Conservation (phyloP, 345 rosid species). For the Geranium brycei region DNA sequence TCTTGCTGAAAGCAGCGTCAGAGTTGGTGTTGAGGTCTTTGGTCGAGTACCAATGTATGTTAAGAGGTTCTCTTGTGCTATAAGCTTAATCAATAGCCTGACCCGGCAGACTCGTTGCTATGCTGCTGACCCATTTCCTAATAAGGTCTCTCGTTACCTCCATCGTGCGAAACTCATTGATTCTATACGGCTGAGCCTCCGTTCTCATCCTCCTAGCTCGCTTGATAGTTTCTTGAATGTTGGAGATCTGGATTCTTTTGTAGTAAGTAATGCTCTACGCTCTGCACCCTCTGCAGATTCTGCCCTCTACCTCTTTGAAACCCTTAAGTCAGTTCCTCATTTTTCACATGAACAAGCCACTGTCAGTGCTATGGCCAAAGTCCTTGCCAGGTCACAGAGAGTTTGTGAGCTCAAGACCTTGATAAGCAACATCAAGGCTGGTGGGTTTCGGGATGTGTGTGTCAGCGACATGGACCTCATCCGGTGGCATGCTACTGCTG, state of each 20-base stretch:
- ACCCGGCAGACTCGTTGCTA: constrained; percentile 32
- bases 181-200: constrained; percentile 53
- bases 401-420: constrained; percentile 37
- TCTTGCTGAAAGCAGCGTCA: too few relatives aligned
- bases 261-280: constrained; percentile 56
- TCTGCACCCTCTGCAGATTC: constrained; percentile 56
- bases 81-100: constrained; percentile 7
- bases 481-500: constrained; percentile 45
- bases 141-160: constrained; percentile 62
- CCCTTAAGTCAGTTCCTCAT: constrained; percentile 20
- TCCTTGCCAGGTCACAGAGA: constrained; percentile 50
- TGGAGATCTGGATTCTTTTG: constrained; percentile 62
- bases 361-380: constrained; percentile 51
- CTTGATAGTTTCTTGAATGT: constrained; percentile 28
- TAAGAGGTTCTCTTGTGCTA: constrained; percentile 12
- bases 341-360: constrained; percentile 38
- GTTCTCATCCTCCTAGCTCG: constrained; percentile 32
- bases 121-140: constrained; percentile 62
- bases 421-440: constrained; percentile 31
- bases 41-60: constrained; percentile 22
- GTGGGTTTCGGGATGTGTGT: constrained; percentile 30
- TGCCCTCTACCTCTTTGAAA: constrained; percentile 42
- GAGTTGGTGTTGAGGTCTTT: too few relatives aligned
- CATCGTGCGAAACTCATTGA: constrained; percentile 59
- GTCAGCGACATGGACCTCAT: constrained; percentile 63